phyloP scores from a whole-genome alignment of 1,139 yeast species.

The Hemisphaericaspora xylanilytica region DNA sequence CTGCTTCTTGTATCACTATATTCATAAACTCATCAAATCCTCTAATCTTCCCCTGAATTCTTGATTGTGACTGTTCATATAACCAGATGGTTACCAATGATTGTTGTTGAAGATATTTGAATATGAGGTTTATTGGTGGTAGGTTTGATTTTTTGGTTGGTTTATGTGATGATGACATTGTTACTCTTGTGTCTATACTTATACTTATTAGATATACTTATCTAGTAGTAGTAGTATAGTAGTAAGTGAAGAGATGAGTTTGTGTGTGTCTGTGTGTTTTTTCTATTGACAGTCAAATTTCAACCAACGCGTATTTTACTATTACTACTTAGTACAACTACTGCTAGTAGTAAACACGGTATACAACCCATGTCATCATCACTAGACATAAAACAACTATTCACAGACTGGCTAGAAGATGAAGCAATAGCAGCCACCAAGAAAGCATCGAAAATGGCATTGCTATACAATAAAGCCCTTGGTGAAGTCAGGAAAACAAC shows the following conservation, averaged over 20 bases:
- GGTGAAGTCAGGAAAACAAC: conserved; percentile 44
- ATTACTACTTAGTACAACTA: too few relatives aligned
- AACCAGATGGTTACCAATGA: conserved; percentile 81
- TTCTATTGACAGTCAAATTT: too few relatives aligned
- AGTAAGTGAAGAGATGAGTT: not conserved
- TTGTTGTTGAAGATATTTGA: conserved; percentile 82
- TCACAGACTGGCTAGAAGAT: conserved; percentile 49
- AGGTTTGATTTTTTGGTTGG: conserved; percentile 45
- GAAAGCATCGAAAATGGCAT: conserved; percentile 41
- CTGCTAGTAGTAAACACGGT: too few relatives aligned
- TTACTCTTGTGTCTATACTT: too few relatives aligned
- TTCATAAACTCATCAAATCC: conserved; percentile 99
- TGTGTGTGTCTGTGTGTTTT: too few relatives aligned
- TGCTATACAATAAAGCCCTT: conserved; percentile 49
- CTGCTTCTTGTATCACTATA: conserved; percentile 86
- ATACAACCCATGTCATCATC: too few relatives aligned
- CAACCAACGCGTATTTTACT: too few relatives aligned
- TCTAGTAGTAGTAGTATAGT: not conserved
- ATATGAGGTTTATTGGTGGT: conserved; percentile 90
- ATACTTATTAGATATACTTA: too few relatives aligned
- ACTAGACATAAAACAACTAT: conserved; percentile 10
- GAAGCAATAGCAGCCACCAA: conserved; percentile 42
- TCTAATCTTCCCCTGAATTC: conserved; percentile 79
- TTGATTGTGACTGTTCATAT: conserved; percentile 73
- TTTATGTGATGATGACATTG: conserved; percentile 21